These are phyloP conservation scores for Aureobasidium vineae DNA, from an alignment of 2,329 filamentous ascomycete species.

Conservation along the genomic window DNA sequence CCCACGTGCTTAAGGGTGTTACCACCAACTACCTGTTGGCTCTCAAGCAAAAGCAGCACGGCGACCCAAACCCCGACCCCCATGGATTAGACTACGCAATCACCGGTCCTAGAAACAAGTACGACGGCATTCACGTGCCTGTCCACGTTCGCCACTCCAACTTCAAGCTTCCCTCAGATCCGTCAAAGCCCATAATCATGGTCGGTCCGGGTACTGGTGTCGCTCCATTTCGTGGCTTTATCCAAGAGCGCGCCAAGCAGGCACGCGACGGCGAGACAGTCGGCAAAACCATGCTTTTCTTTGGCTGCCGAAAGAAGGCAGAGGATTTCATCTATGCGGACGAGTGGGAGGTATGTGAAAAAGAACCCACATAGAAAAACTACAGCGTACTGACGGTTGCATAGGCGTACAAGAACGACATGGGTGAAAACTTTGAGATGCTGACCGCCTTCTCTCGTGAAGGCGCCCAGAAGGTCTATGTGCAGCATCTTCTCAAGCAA, in stretches of 20 bases:
- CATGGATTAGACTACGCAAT: conserved; percentile 86
- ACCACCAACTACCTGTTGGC: conserved; percentile 96
- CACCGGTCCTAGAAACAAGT: conserved; percentile 89
- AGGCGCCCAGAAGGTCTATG: conserved; percentile 84
- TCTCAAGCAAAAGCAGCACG: conserved; percentile 94
- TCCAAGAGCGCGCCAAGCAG: conserved; percentile 87
- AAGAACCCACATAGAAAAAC: not conserved
- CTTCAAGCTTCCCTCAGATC: conserved; percentile 97
- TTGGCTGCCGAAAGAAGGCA: conserved; percentile 81
- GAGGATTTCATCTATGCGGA: conserved; percentile 92
- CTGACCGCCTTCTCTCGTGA: conserved; percentile 96
- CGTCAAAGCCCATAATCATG: conserved; percentile 91
- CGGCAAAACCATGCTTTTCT: conserved; percentile 87
- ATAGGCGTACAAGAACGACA: conserved; percentile 75
- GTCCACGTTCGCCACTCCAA: conserved; percentile 97
- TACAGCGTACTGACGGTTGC: conserved; percentile 15
- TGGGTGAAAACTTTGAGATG: conserved; percentile 87
- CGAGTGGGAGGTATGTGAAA: conserved; percentile 79
- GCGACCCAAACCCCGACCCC: conserved; percentile 74
- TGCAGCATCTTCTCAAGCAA: conserved; percentile 89
- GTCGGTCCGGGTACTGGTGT: conserved; percentile 95
- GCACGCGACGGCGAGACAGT: conserved; percentile 77
- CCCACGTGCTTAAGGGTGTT: conserved; percentile 83
- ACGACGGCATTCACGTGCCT: conserved; percentile 90
- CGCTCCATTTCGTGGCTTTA: conserved; percentile 90